A percentile compares a stretch with the other conserved stretches of the same genome.
Conservation (phyloP, 805 yeast species). For the Blastobotrys americana region DNA sequence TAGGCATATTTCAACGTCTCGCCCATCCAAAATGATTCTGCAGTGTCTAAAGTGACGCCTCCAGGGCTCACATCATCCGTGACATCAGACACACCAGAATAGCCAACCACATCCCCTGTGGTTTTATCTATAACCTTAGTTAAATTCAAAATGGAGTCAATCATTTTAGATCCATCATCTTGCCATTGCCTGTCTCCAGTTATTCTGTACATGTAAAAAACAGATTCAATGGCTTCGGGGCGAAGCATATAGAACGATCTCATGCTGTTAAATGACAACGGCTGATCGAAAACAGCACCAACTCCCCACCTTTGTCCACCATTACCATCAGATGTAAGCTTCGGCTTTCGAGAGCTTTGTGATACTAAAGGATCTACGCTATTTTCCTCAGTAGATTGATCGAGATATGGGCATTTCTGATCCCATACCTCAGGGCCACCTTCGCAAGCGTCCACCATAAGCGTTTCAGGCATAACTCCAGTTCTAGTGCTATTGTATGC, state of each 20-base stretch:
- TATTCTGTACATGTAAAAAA: constrained; percentile 50
- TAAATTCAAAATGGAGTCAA: constrained; percentile 31
- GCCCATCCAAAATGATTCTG: constrained; percentile 75
- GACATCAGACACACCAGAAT: constrained; percentile 37
- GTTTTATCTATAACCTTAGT: constrained; percentile 13
- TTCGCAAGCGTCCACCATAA: constrained; percentile 28
- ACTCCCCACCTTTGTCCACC: constrained; percentile 21
- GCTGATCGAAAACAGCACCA: constrained; percentile 22
- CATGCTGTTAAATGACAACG: constrained; percentile 17
- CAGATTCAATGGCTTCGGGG: constrained; percentile 56
- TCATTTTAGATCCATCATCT: constrained; percentile 45
- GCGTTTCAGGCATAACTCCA: constrained; percentile 41
- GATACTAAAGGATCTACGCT: background rate
- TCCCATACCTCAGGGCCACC: constrained; percentile 3
- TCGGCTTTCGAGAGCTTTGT: background rate
- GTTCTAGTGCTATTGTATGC: constrained; percentile 33
- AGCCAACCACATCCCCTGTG: constrained; percentile 31
- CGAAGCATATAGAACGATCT: constrained; percentile 41
- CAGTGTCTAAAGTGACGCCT: constrained; percentile 43
- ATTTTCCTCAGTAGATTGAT: background rate
- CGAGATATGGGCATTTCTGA: constrained; percentile 10
- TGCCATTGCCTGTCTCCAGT: constrained; percentile 56
- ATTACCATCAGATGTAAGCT: constrained; percentile 8
- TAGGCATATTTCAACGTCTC: constrained; percentile 86
- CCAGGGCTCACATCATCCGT: constrained; percentile 35